A percentile compares a stretch with the other conserved stretches of the same genome.
These are phyloP conservation scores for Pseudogymnoascus sp. DNA, from an alignment of 2,329 filamentous ascomycete species.

Conservation along the genomic window DNA sequence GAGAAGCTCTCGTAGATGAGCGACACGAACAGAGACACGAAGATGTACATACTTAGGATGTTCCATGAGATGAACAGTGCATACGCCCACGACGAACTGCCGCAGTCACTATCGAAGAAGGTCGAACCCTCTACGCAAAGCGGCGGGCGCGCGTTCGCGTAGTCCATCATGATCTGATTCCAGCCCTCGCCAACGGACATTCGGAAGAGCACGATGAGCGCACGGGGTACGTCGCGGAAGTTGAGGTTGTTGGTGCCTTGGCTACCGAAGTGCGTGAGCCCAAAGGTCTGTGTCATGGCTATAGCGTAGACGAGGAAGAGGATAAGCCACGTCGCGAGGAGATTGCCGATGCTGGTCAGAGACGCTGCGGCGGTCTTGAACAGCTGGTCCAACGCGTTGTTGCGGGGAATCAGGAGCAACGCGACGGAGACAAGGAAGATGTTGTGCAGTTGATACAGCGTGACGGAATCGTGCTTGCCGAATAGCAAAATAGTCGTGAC, in stretches of 20 bases:
- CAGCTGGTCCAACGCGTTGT: slow-evolving; percentile 92
- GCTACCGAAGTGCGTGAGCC: slow-evolving; percentile 75
- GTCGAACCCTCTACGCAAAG: slow-evolving; percentile 63
- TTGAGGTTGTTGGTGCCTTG: slow-evolving; percentile 74
- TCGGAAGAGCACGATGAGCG: slow-evolving; percentile 83
- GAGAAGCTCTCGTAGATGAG: slow-evolving; percentile 99
- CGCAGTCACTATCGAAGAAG: slow-evolving; percentile 88
- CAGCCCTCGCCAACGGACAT: slow-evolving; percentile 93
- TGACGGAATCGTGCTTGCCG: slow-evolving; percentile 45
- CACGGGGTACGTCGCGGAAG: slow-evolving; percentile 87
- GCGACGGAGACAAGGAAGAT: slow-evolving; percentile 86
- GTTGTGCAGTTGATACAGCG: slow-evolving; percentile 79
- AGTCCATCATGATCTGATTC: slow-evolving; percentile 97
- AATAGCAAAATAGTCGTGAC: slow-evolving; percentile 72
- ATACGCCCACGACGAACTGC: slow-evolving; percentile 80
- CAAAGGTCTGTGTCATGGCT: slow-evolving; percentile 90
- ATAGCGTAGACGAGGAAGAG: slow-evolving; percentile 95
- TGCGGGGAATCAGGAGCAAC: slow-evolving; percentile 84
- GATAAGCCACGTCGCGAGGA: slow-evolving; percentile 94
- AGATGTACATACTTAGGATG: slow-evolving; percentile 99
- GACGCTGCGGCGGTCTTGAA: slow-evolving; percentile 98
- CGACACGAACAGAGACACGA: slow-evolving; percentile 95
- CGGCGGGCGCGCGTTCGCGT: slow-evolving; percentile 67
- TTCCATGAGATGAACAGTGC: slow-evolving; percentile 94
- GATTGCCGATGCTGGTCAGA: slow-evolving; percentile 79